Evolutionary conservation across 179 eudicot genomes (phyloP).

Genomic region (Vitellaria paradoxa): DNA sequence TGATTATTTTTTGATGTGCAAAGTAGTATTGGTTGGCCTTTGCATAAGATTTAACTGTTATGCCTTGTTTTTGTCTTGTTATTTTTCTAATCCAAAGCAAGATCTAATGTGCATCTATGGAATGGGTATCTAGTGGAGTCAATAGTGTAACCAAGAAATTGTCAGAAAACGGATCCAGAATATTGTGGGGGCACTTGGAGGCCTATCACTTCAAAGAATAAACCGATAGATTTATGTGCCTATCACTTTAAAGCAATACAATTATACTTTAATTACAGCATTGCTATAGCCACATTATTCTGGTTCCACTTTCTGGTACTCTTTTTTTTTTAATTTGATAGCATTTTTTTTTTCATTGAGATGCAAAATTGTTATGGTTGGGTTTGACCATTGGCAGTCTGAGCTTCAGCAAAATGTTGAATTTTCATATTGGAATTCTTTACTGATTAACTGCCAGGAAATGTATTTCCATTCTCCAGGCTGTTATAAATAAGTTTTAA

Average conservation of each 20-base stretch:
- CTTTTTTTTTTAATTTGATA: no score
- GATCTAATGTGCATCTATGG: no score
- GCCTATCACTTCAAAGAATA: background rate
- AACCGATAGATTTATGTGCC: background rate
- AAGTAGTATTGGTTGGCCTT: background rate
- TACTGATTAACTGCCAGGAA: background rate
- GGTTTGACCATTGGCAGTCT: background rate
- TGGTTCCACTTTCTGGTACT: no score
- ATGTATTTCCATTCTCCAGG: background rate
- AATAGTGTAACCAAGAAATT: background rate
- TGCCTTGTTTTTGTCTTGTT: no score
- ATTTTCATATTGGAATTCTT: background rate
- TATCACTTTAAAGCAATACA: no score
- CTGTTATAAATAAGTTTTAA: background rate
- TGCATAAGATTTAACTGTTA: background rate
- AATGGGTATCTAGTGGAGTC: no score
- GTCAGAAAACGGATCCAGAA: no score
- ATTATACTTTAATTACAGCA: background rate
- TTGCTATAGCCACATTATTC: no score
- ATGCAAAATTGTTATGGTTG: no score
- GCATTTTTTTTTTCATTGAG: no score
- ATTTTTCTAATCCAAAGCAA: no score
- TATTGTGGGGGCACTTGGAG: no score
- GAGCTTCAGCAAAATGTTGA: background rate
- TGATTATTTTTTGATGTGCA: background rate